A percentile compares a stretch with the other conserved stretches of the same genome.
Conservation (phyloP, 495 filamentous ascomycete genomes). For the Aspergillus olivimuriae region DNA sequence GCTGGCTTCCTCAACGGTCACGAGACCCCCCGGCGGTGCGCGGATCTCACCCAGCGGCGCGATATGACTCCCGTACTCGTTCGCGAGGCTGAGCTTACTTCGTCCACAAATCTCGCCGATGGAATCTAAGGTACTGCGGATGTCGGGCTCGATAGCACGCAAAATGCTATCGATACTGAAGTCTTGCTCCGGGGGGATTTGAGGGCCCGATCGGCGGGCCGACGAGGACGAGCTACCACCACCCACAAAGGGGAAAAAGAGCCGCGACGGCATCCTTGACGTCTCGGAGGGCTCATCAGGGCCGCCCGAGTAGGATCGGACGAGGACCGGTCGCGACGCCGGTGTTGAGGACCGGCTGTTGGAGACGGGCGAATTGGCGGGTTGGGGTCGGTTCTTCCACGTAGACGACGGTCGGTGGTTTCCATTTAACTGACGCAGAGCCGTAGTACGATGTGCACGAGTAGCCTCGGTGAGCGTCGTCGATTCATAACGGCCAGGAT, state of each 20-base stretch:
- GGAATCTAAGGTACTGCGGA: constrained; percentile 49
- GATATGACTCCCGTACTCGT: constrained; percentile 59
- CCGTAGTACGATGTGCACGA: constrained; percentile 21
- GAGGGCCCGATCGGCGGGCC: constrained; percentile 16
- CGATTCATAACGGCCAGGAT: constrained; percentile 20
- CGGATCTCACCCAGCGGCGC: constrained; percentile 54
- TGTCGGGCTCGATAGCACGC: constrained; percentile 52
- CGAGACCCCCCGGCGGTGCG: constrained; percentile 27
- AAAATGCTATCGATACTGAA: constrained; percentile 58
- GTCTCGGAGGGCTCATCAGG: constrained; percentile 15
- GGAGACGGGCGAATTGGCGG: constrained; percentile 5
- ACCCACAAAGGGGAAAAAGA: constrained; percentile 24
- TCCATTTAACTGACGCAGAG: constrained; percentile 25
- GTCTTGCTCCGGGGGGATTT: constrained; percentile 43
- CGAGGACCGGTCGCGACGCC: constrained; percentile 38
- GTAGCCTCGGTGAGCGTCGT: constrained; percentile 24
- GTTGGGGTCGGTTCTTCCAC: constrained; percentile 16
- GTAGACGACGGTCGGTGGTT: constrained; percentile 19
- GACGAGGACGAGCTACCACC: constrained; percentile 9
- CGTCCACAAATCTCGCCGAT: constrained; percentile 61
- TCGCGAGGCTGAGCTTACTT: constrained; percentile 54
- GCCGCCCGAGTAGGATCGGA: constrained; percentile 37
- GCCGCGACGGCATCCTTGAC: constrained; percentile 31
- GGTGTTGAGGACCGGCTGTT: constrained; percentile 18
- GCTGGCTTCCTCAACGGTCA: constrained; percentile 38